These are phyloP conservation scores for fission yeast (Schizosaccharomyces pombe) DNA, from an alignment of 805 yeast genomes.

Conservation along the genomic window DNA sequence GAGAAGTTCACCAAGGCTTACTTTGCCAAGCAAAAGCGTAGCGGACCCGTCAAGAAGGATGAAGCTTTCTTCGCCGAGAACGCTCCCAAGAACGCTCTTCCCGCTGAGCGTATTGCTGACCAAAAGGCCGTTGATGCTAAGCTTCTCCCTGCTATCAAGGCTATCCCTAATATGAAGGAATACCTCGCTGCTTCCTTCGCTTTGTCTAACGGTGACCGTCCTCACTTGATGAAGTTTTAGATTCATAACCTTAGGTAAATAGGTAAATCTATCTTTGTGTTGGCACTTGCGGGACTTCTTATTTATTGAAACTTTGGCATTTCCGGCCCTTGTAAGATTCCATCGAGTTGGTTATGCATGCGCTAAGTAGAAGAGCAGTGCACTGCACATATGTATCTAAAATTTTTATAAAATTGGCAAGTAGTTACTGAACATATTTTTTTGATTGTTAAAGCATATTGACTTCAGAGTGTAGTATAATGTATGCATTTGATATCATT, in stretches of 20 bases:
- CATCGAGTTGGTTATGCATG: background rate
- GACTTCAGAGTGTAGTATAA: too few species aligned
- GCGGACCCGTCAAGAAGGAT: conserved; percentile 52
- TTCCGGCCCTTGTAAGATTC: background rate
- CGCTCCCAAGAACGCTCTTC: conserved; percentile 62
- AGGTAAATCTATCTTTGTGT: background rate
- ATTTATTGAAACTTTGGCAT: background rate
- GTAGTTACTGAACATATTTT: too few species aligned
- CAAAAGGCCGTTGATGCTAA: conserved; percentile 89
- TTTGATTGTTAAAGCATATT: too few species aligned
- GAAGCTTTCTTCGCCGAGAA: conserved; percentile 73
- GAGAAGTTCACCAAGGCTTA: conserved; percentile 80
- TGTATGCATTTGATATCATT: too few species aligned
- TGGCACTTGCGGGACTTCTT: conserved; percentile 1
- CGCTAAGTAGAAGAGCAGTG: too few species aligned
- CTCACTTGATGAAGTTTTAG: conserved; percentile 91
- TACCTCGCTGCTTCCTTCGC: conserved; percentile 90
- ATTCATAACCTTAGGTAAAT: background rate
- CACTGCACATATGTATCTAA: too few species aligned
- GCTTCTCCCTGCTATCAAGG: conserved; percentile 79
- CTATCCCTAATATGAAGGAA: conserved; percentile 90
- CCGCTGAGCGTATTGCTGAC: conserved; percentile 86
- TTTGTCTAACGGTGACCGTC: conserved; percentile 91
- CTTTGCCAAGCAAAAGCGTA: conserved; percentile 85
- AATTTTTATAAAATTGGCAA: too few species aligned